Conservation (phyloP, 2,329 filamentous ascomycete species). For the Septoria petroselini region DNA sequence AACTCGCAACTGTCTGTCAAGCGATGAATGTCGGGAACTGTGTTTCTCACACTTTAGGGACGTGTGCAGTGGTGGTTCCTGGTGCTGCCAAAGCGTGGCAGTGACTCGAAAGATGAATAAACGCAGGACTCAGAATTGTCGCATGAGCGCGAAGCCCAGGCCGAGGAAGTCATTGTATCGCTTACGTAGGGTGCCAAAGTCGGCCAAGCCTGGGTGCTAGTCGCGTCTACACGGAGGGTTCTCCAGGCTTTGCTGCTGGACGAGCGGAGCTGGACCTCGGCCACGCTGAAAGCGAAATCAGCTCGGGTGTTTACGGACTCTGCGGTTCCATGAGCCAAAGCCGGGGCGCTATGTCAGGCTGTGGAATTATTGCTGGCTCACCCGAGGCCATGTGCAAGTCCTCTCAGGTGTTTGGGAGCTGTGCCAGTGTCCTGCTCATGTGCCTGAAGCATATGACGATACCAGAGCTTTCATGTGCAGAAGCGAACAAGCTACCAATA, state of each 20-base stretch:
- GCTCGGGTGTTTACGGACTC: conserved; percentile 25
- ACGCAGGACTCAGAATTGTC: conserved; percentile 24
- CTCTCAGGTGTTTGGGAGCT: neutral
- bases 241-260: conserved; percentile 29
- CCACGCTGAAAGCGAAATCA: too few relatives aligned
- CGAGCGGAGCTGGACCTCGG: conserved; percentile 34
- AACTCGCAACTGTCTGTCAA: too few relatives aligned
- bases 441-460: conserved; percentile 13
- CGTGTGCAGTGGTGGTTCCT: too few relatives aligned
- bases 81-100: neutral
- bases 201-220: conserved; percentile 20
- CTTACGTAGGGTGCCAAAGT: conserved; percentile 30
- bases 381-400: conserved; percentile 8
- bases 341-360: conserved; percentile 1
- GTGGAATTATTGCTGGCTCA: neutral
- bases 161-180: conserved; percentile 25
- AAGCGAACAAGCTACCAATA: conserved; percentile 6
- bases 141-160: conserved; percentile 22
- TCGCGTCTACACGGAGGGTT: conserved; percentile 24
- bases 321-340: neutral
- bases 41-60: too few relatives aligned
- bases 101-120: conserved; percentile 6
- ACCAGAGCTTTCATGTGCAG: conserved; percentile 19
- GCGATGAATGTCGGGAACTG: too few relatives aligned
- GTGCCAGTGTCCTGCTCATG: conserved; percentile 5